A percentile compares a stretch with the other conserved stretches of the same genome.
Evolutionary conservation across 805 yeast genomes (phyloP).

Genomic region (Candida pseudofarinosa): DNA sequence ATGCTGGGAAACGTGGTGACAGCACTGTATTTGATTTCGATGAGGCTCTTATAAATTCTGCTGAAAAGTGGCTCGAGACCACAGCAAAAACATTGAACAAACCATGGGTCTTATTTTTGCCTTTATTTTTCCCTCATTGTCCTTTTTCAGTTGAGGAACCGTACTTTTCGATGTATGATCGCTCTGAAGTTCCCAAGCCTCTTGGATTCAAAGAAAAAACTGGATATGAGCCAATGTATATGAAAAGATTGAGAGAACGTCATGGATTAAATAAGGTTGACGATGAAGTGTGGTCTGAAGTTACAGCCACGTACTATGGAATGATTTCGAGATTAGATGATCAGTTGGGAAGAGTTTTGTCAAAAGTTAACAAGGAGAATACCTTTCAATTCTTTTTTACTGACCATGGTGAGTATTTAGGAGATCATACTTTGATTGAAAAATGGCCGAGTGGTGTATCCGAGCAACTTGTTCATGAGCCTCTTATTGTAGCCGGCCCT

Average conservation of each 20-base stretch:
- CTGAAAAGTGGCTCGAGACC: conserved; percentile 8
- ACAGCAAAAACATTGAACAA: conserved; percentile 5
- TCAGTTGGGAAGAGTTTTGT: conserved; percentile 11
- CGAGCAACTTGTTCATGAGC: conserved; percentile 9
- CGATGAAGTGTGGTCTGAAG: conserved; percentile 9
- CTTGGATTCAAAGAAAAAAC: conserved; percentile 4
- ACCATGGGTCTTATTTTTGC: conserved; percentile 13
- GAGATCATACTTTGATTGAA: conserved; percentile 12
- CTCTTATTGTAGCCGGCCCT: conserved; percentile 6
- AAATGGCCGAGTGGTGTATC: conserved; percentile 16
- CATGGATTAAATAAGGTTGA: background rate
- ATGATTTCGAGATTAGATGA: conserved; percentile 13
- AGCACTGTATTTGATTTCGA: conserved; percentile 7
- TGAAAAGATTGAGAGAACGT: conserved; percentile 1
- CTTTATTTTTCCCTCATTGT: conserved; percentile 13
- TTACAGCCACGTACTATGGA: conserved; percentile 12
- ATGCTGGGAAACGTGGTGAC: conserved; percentile 5
- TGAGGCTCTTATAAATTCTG: conserved; percentile 10
- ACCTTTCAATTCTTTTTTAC: conserved; percentile 11
- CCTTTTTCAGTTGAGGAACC: conserved; percentile 15
- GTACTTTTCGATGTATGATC: conserved; percentile 10
- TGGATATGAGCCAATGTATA: conserved; percentile 6
- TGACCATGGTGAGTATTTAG: conserved; percentile 14
- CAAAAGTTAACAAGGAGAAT: conserved; percentile 1
- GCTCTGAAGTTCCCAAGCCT: conserved; percentile 9